These are phyloP conservation scores for Citrus maxima DNA, from an alignment of 345 rosid species.

Conservation along the genomic window DNA sequence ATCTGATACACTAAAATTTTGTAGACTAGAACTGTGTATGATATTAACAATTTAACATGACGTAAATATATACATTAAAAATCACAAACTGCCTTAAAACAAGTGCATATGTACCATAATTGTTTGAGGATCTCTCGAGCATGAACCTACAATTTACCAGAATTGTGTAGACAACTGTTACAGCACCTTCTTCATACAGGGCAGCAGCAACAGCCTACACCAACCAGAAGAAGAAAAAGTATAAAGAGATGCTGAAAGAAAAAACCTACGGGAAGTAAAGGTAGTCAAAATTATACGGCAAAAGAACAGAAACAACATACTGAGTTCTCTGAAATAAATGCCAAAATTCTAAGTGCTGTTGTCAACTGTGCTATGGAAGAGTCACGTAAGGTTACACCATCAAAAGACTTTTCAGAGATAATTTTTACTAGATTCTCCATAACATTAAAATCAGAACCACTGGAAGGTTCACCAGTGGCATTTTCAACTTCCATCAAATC, in stretches of 20 bases:
- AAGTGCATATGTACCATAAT: constrained; percentile 49
- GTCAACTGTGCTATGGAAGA: constrained; percentile 88
- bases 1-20: background rate
- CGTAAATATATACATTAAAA: background rate
- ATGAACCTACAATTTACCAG: constrained; percentile 87
- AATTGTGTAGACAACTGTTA: constrained; percentile 69
- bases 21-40: background rate
- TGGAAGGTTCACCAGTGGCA: constrained; percentile 68
- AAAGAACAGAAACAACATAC: constrained; percentile 42
- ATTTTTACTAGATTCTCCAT: constrained; percentile 89
- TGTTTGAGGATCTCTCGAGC: constrained; percentile 94
- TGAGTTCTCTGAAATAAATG: constrained; percentile 77
- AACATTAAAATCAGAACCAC: constrained; percentile 67
- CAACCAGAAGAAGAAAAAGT: constrained; percentile 22
- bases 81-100: constrained; percentile 2
- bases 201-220: constrained; percentile 80
- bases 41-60: background rate
- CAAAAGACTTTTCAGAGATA: constrained; percentile 74
- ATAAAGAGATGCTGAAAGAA: constrained; percentile 11
- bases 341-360: constrained; percentile 84
- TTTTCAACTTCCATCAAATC: constrained; percentile 76
- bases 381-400: constrained; percentile 79
- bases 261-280: constrained; percentile 19
- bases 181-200: constrained; percentile 87
- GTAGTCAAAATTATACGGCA: background rate